Conservation (phyloP, 164 flowering plant genomes). For the Stephania yunnanensis region DNA sequence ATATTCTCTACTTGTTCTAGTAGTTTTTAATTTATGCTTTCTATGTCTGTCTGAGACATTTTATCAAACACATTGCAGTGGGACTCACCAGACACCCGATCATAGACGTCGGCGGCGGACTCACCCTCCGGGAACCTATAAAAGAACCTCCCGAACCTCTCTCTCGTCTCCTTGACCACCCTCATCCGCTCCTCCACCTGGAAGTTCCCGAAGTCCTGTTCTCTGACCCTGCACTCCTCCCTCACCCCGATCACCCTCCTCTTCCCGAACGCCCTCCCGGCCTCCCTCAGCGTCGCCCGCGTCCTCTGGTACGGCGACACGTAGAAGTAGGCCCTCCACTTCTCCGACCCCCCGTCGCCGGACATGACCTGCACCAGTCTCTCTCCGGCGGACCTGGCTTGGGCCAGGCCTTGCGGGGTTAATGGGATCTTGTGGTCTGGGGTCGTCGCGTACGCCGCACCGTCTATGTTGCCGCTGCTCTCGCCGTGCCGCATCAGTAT, state of each 20-base stretch:
- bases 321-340: constrained; percentile 77
- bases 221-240: constrained; percentile 88
- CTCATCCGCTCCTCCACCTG: constrained; percentile 85
- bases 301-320: constrained; percentile 88
- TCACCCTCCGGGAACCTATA: constrained; percentile 98
- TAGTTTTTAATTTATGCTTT: no score
- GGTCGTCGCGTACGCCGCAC: constrained; percentile 56
- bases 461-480: constrained; percentile 71
- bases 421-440: constrained; percentile 79
- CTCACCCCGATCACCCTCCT: constrained; percentile 69
- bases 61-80: not conserved
- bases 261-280: constrained; percentile 60
- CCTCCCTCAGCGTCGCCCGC: constrained; percentile 69
- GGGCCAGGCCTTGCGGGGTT: constrained; percentile 48
- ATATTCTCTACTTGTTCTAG: no score
- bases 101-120: constrained; percentile 92
- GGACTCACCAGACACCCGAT: constrained; percentile 78
- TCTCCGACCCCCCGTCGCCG: constrained; percentile 9
- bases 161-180: constrained; percentile 58
- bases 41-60: not conserved
- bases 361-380: constrained; percentile 35
- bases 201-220: constrained; percentile 95
- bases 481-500: constrained; percentile 89
- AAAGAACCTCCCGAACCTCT: constrained; percentile 81
- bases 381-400: constrained; percentile 56